Evolutionary conservation across 176 grass and related monocot genomes (phyloP).

Genomic region (Chloris gayana): DNA sequence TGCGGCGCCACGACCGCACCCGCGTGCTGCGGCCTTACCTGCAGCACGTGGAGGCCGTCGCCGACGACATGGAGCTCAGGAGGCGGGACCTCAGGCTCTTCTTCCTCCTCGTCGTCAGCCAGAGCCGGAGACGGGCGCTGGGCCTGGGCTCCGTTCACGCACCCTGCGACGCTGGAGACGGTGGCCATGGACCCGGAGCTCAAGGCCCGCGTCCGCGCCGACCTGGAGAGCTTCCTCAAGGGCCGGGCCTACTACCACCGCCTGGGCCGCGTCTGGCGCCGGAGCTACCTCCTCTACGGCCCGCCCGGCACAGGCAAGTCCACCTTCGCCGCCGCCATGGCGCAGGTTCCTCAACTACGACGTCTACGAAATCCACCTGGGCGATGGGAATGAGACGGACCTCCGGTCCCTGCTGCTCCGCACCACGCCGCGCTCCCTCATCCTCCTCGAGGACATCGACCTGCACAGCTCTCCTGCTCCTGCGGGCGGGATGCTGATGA

Average conservation of each 20-base stretch:
- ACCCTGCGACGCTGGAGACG: conserved; percentile 73
- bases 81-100: conserved; percentile 62
- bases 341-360: conserved; percentile 80
- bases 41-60: conserved; percentile 86
- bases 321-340: conserved; percentile 91
- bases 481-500: conserved; percentile 38
- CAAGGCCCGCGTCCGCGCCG: conserved; percentile 62
- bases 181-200: conserved; percentile 87
- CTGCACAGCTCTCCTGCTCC: no score
- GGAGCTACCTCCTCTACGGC: conserved; percentile 89
- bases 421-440: neutral
- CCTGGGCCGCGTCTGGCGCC: conserved; percentile 80
- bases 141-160: conserved; percentile 67
- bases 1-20: conserved; percentile 81
- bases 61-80: conserved; percentile 74
- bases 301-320: conserved; percentile 85
- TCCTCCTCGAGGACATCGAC: neutral
- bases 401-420: neutral
- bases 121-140: neutral
- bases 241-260: conserved; percentile 78
- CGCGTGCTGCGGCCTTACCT: conserved; percentile 84
- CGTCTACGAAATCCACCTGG: conserved; percentile 80
- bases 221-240: conserved; percentile 78
- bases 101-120: neutral
- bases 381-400: neutral